Evolutionary conservation across 2,329 filamentous ascomycete genomes (phyloP).

Genomic region (Tolypocladium tropicale): DNA sequence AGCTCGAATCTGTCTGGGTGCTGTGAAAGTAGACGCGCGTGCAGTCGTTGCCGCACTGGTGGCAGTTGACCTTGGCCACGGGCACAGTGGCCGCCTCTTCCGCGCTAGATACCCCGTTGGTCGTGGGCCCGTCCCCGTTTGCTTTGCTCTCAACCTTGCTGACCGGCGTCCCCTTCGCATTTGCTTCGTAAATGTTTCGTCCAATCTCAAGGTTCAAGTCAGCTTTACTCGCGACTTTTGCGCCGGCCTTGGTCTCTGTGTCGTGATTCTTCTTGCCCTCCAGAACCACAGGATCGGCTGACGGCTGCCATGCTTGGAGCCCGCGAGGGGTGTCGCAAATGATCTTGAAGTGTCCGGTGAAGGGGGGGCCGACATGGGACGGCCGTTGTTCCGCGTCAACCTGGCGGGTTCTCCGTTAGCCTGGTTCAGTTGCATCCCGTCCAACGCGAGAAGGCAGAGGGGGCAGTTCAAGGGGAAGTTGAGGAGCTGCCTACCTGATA

Average conservation of each 20-base stretch:
- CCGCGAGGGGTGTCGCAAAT: slow-evolving; percentile 93
- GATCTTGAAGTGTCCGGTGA: slow-evolving; percentile 94
- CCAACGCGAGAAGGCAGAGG: neutral
- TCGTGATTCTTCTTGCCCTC: slow-evolving; percentile 50
- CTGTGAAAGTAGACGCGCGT: slow-evolving; percentile 52
- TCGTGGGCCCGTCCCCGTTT: slow-evolving; percentile 60
- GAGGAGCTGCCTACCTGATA: slow-evolving; percentile 63
- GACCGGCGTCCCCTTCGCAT: slow-evolving; percentile 65
- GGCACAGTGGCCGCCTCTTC: slow-evolving; percentile 57
- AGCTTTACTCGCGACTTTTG: slow-evolving; percentile 57
- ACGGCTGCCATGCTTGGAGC: slow-evolving; percentile 89
- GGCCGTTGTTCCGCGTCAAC: slow-evolving; percentile 93
- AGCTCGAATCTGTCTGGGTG: slow-evolving; percentile 44
- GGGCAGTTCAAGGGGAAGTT: neutral
- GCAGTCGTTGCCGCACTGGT: slow-evolving; percentile 88
- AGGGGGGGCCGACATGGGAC: slow-evolving; percentile 90
- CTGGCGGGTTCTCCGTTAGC: slow-evolving; percentile 33
- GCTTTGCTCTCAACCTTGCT: slow-evolving; percentile 60
- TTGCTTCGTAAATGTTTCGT: slow-evolving; percentile 90
- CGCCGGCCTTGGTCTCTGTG: slow-evolving; percentile 64
- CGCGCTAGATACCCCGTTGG: slow-evolving; percentile 51
- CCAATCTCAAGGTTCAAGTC: slow-evolving; percentile 89
- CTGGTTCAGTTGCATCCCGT: neutral
- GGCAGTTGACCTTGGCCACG: slow-evolving; percentile 67
- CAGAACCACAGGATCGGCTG: slow-evolving; percentile 59